These are phyloP conservation scores for Pyrus betulifolia DNA, from an alignment of 306 rosid species.

Conservation along the genomic window DNA sequence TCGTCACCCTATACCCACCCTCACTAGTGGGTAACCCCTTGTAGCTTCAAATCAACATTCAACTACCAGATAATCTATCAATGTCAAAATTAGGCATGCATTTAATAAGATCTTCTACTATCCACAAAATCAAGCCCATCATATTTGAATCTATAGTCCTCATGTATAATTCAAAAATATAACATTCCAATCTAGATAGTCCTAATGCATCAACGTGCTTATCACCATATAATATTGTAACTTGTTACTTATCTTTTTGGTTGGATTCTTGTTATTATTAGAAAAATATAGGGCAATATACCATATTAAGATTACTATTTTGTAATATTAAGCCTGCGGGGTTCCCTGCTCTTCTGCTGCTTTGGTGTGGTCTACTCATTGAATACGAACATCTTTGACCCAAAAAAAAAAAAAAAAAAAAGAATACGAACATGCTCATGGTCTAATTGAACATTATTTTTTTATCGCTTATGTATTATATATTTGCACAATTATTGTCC, in stretches of 20 bases:
- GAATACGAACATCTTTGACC: background rate
- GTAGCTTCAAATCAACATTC: background rate
- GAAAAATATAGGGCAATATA: background rate
- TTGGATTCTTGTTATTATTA: background rate
- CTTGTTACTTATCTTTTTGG: background rate
- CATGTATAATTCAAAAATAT: background rate
- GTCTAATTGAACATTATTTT: no score
- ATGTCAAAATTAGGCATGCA: background rate
- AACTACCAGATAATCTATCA: background rate
- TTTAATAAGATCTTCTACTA: background rate
- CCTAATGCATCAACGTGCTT: background rate
- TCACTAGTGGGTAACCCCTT: no score
- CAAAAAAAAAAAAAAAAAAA: no score
- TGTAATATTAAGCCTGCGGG: background rate
- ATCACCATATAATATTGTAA: background rate
- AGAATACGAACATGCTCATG: background rate
- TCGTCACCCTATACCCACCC: background rate
- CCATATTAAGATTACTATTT: background rate
- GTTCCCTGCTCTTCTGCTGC: background rate
- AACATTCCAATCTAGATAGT: background rate
- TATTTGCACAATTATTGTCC: background rate
- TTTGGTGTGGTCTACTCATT: background rate
- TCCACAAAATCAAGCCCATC: background rate
- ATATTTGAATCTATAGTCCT: background rate
- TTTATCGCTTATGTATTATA: background rate